phyloP scores from a whole-genome alignment of 2,329 filamentous ascomycete species.

The Mariannaea sp. region DNA sequence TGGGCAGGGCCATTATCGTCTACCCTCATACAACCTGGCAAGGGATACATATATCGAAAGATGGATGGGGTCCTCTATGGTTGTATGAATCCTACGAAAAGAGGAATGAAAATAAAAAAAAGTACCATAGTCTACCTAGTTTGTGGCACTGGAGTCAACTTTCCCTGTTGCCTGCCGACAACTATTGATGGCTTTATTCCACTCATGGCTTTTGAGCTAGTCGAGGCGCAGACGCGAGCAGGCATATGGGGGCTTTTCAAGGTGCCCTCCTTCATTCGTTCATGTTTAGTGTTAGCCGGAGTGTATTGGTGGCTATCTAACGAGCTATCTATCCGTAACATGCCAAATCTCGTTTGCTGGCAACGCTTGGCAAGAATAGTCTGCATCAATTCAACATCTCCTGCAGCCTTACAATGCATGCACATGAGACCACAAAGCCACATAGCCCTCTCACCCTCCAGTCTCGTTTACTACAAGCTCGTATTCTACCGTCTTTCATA shows the following conservation, averaged over 20 bases:
- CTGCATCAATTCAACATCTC: neutral
- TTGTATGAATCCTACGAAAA: neutral
- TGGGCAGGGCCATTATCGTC: neutral
- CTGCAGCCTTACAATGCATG: neutral
- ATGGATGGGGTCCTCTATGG: neutral
- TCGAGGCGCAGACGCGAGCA: constrained; percentile 6
- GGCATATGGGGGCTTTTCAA: constrained; percentile 5
- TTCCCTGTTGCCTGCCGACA: neutral
- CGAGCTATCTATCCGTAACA: neutral
- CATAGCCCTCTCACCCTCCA: neutral
- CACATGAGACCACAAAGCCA: neutral
- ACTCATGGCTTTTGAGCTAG: neutral
- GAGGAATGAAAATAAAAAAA: neutral
- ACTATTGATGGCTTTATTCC: neutral
- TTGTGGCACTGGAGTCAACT: neutral
- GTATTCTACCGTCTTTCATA: neutral
- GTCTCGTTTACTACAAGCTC: neutral
- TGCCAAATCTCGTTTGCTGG: neutral
- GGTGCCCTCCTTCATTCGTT: neutral
- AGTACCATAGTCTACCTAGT: too few species aligned
- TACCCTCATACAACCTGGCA: neutral
- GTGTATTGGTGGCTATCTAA: neutral
- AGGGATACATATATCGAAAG: neutral
- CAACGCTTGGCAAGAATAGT: neutral
- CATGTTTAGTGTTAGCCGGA: neutral